Evolutionary conservation across 73 alveolate species (phyloP), one percentile per base, ranked within the genome.

Genomic region (Paramecium pentaurelia): DNA sequence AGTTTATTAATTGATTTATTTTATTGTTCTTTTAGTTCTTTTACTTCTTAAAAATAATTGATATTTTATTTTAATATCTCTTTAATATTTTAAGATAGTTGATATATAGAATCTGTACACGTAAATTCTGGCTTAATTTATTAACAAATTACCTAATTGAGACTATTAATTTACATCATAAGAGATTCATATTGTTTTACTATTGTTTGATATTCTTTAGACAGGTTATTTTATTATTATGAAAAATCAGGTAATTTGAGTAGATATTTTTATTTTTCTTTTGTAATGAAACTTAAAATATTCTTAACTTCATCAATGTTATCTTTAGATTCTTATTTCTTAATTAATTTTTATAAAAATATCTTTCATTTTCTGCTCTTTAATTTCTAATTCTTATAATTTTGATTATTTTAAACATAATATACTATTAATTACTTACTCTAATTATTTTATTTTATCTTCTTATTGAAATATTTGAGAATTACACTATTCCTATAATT

Each of bases 281-380:
- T 75, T 6, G 58, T 36, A 4, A 75, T 75, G 37, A 75, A 75
- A 0, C 44, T 75, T 38, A 75, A n/a, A 3, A 75, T 75, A n/a
- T 36, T 38, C 37, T 75, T 75, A 38, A 75, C 88, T 38, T 75
- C 88, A n/a, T 75, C 88, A 12, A 75, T 75, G 4, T 75, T 75
- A n/a, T 75, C 88, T 75, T 75, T 75, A 14, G 38, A 30, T 75
- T 75, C 88, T 36, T 75, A 20, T 75, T 32, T 75, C 60, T 38
- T 75, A 10, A 75, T 6, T 30, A 75, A 42, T n/a, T 75, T 75
- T 75, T 30, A 36, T 9, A 75, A 8, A 8, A 38, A 75, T 75
- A 37, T 75, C 88, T 38, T 28, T 75, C 38, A 75, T 75, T 75
- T 42, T 75, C 4, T 38, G 8, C 18, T 75, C 88, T 10, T 75